Conservation (phyloP, 345 rosid genomes). For the Boechera stricta region DNA sequence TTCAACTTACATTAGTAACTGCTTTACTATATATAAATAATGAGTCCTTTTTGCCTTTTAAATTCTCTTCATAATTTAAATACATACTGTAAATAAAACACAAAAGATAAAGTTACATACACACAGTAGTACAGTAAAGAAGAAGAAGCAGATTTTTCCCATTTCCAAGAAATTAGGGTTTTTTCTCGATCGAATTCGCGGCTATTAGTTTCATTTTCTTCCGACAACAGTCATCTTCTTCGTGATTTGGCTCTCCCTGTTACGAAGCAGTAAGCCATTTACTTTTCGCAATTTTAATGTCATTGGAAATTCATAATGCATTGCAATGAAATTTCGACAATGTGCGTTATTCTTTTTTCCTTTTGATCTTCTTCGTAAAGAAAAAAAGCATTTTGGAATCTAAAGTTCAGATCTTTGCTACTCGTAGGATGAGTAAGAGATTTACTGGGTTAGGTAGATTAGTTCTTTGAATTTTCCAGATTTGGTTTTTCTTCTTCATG, state of each 20-base stretch:
- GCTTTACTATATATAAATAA: neutral
- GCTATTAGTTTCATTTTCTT: constrained; percentile 31
- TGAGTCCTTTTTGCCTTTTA: neutral
- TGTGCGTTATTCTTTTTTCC: neutral
- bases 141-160: neutral
- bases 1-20: constrained; percentile 29
- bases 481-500: neutral
- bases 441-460: neutral
- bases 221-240: constrained; percentile 34
- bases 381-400: neutral
- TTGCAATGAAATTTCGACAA: constrained; percentile 30
- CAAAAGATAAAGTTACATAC: neutral
- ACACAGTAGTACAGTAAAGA: constrained; percentile 16
- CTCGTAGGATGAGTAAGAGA: constrained; percentile 11
- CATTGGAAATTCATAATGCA: constrained; percentile 11
- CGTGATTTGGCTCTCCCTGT: constrained; percentile 27
- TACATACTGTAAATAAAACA: neutral
- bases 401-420: constrained; percentile 34
- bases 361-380: neutral
- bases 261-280: constrained; percentile 31
- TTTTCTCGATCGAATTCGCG: constrained; percentile 33
- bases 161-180: constrained; percentile 37
- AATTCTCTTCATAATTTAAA: neutral
- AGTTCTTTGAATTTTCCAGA: constrained; percentile 12
- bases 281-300: constrained; percentile 17